These are phyloP conservation scores for Malus hybrid DNA, from an alignment of 331 rosid species.

Conservation along the genomic window DNA sequence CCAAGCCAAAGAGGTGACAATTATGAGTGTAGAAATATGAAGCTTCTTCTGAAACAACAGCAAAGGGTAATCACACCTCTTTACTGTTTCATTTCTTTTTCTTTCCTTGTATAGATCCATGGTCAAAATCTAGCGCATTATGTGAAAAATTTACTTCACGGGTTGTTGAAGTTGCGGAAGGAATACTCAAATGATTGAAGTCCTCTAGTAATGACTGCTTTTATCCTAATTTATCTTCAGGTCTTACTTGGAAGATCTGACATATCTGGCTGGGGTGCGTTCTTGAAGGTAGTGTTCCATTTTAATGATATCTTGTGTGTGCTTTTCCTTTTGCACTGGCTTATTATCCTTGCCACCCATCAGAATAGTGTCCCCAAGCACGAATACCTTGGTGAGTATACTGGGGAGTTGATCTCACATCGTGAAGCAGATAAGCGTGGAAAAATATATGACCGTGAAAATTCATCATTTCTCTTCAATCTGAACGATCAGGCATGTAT, in stretches of 20 bases:
- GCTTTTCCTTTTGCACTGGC: conserved; percentile 17
- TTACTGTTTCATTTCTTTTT: conserved; percentile 9
- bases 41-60: conserved; percentile 97
- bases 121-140: background rate
- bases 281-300: conserved; percentile 60
- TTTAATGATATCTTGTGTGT: conserved; percentile 1
- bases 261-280: conserved; percentile 99
- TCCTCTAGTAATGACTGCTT: conserved; percentile 8
- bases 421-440: conserved; percentile 99
- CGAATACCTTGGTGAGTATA: conserved; percentile 98
- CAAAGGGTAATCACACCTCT: conserved; percentile 62
- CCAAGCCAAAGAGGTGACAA: conserved; percentile 98
- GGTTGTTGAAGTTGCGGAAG: background rate
- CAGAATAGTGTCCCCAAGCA: conserved; percentile 97
- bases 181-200: background rate
- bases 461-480: conserved; percentile 96
- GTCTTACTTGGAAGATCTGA: conserved; percentile 97
- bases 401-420: conserved; percentile 95
- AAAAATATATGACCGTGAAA: conserved; percentile 97
- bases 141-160: background rate
- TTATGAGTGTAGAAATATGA: conserved; percentile 99
- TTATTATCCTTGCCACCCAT: conserved; percentile 27
- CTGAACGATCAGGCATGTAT: conserved; percentile 89
- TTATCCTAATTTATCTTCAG: conserved; percentile 30
- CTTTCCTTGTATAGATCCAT: background rate